Base-by-base conservation (phyloP, 192 early-diverging fungal species). In the Phycomyces nitens region DNA sequence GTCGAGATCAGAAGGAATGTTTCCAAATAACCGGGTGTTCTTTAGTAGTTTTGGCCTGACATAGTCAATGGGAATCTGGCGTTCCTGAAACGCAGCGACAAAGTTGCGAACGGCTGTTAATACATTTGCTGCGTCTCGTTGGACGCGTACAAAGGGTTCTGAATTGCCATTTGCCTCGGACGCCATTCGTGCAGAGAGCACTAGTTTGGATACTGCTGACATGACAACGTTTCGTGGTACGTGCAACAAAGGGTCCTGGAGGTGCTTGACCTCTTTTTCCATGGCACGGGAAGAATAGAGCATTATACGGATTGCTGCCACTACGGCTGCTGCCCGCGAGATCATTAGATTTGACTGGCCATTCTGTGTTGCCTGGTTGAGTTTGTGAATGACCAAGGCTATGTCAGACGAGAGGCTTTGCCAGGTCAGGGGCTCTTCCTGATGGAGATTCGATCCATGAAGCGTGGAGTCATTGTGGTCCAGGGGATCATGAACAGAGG, bases 301-400 rank as follows among this genome's bases (percentile, higher is more conserved):
- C 88, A 97, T 89, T 12, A 89, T 81, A 23, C 93, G 84, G 52
- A 97, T 88, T 26, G 90, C 80, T 22, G 85, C 81, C 11, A 95
- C 86, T 6, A 94, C 75, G 52, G 80, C 62, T 22, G 77, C 68
- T 26, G 89, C 75, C 16, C 43, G 27, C 1, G 14, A 24, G 1
- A 27, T 34, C 12, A 65, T 27, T 22, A 1, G 5, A 44, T 65
- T 26, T 16, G n/a, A 6, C 16, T 57, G 43, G 5, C 24, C 43
- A 53, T 82, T 78, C 3, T 56, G 53, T 50, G 74, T 74, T 6
- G 82, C 74, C 3, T 76, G 60, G n/a, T 76, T 75, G 21, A 88
- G 71, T 24, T 77, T 68, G 63, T 88, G 78, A 15, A 81, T 80
- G 1, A 83, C 73, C 1, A 72, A 61, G 14, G 77, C 62, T 24